Percentiles rank a stretch among this genome's conserved stretches.
phyloP scores from a whole-genome alignment of 2,329 filamentous ascomycete species.

The Leptosphaerulina australis region DNA sequence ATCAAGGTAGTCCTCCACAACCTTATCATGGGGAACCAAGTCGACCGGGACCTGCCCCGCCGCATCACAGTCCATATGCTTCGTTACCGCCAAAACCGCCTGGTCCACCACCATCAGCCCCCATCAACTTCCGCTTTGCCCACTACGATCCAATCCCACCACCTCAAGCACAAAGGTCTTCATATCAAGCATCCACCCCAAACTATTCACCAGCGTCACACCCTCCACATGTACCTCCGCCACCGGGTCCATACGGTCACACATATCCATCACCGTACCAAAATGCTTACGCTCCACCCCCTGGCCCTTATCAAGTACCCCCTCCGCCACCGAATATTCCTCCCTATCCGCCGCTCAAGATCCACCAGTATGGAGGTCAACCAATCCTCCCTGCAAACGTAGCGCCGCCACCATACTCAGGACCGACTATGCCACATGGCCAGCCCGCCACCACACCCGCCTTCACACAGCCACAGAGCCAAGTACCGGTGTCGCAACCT shows the following conservation, averaged over 20 bases:
- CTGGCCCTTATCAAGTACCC: constrained; percentile 43
- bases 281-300: constrained; percentile 41
- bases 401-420: constrained; percentile 37
- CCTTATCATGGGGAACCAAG: constrained; percentile 32
- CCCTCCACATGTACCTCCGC: constrained; percentile 26
- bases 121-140: constrained; percentile 45
- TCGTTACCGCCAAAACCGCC: constrained; percentile 42
- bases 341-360: constrained; percentile 43
- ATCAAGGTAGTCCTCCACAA: constrained; percentile 34
- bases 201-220: constrained; percentile 31
- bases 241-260: constrained; percentile 30
- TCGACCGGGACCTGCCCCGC: constrained; percentile 24
- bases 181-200: constrained; percentile 33
- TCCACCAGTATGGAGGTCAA: constrained; percentile 50
- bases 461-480: constrained; percentile 31
- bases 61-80: constrained; percentile 44
- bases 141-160: constrained; percentile 45
- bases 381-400: constrained; percentile 49
- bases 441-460: constrained; percentile 18
- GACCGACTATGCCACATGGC: constrained; percentile 22
- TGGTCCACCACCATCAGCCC: constrained; percentile 32
- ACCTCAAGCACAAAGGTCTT: constrained; percentile 14
- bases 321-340: constrained; percentile 32
- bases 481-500: constrained; percentile 14
- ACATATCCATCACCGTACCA: constrained; percentile 29